Conservation (phyloP, 1,139 yeast species). For the Saccharomyces hybrid region DNA sequence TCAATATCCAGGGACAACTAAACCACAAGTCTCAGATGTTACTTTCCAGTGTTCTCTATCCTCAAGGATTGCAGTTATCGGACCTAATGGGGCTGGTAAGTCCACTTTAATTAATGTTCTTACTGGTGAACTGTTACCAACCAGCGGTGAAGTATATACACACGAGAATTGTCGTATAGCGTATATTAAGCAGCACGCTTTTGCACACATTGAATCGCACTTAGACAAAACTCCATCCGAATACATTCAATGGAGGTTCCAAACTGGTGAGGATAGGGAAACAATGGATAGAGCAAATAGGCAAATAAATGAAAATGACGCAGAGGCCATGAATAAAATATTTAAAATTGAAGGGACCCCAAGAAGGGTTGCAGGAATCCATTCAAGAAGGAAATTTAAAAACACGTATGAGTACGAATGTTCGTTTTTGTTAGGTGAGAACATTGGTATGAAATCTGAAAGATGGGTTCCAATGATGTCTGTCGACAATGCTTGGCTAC, state of each 20-base stretch:
- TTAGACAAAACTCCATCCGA: slow-evolving; percentile 98
- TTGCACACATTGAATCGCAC: slow-evolving; percentile 96
- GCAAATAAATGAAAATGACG: slow-evolving; percentile 92
- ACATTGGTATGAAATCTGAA: slow-evolving; percentile 96
- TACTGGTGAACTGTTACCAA: slow-evolving; percentile 98
- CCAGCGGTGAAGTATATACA: slow-evolving; percentile 93
- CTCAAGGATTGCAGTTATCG: slow-evolving; percentile 98
- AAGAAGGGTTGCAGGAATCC: slow-evolving; percentile 91
- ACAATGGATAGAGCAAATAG: slow-evolving; percentile 99
- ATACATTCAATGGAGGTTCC: slow-evolving; percentile 99
- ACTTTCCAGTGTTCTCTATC: slow-evolving; percentile 97
- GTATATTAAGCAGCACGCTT: slow-evolving; percentile 98
- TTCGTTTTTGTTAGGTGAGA: slow-evolving; percentile 93
- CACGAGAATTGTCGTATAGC: slow-evolving; percentile 99
- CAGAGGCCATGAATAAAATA: slow-evolving; percentile 96
- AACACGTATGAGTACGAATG: slow-evolving; percentile 98
- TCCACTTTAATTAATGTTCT: slow-evolving; percentile 94
- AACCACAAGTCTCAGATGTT: slow-evolving; percentile 83
- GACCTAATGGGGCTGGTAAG: slow-evolving; percentile 99
- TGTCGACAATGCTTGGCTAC: slow-evolving; percentile 98
- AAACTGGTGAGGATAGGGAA: slow-evolving; percentile 99
- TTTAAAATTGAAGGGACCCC: slow-evolving; percentile 96
- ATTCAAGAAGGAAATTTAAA: slow-evolving; percentile 98
- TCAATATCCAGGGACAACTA: slow-evolving; percentile 97
- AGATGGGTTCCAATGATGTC: slow-evolving; percentile 99